Base-by-base conservation (phyloP, 1,284 basidiomycete species). In the Puccinia triticina region DNA sequence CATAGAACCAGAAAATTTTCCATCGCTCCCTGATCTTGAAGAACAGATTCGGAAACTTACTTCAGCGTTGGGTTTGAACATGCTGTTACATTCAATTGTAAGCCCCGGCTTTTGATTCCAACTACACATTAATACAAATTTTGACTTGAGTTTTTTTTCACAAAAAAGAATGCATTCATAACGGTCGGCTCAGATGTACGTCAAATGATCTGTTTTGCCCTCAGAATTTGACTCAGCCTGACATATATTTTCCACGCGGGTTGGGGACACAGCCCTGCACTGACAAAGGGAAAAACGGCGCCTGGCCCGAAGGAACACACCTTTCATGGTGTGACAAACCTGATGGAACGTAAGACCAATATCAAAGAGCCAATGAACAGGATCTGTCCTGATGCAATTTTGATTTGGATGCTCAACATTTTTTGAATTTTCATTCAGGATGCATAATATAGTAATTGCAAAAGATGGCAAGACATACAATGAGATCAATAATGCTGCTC, bases 251-350 rank as follows among this genome's bases (percentile, higher is more conserved):
- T 26, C 14, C 26, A 26, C 29, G 23, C 55, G 2, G 0, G 40
- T 59, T 55, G 1, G 57, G 16, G 32, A 18, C n/a, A 40, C 26
- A 80, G 69, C 32, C 43, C 11, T 80, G 78, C 59, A 71, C 26
- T 8, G 78, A 73, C n/a, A 57, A 55, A 69, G 78, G 78, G 12
- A 26, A 29, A 46, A 80, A 80, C 48, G 78, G 78, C 10, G 78
- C 78, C 37, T 73, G 48, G n/a, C n/a, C 66, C 21, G 69, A 72
- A 57, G 37, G n/a, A 11, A 48, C 14, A n/a, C 50, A n/a, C 16
- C 18, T 80, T 32, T 80, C 78, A 29, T 80, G 66, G 43, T 80
- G 78, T 57, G 37, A 72, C n/a, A 80, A 43, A 61, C 78, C 78
- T 29, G 69, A 32, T 29, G 78, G 78, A 71, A 72, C 78, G 78